Conservation (phyloP, 169 alveolate species). For the Eimeria necatrix region DNA sequence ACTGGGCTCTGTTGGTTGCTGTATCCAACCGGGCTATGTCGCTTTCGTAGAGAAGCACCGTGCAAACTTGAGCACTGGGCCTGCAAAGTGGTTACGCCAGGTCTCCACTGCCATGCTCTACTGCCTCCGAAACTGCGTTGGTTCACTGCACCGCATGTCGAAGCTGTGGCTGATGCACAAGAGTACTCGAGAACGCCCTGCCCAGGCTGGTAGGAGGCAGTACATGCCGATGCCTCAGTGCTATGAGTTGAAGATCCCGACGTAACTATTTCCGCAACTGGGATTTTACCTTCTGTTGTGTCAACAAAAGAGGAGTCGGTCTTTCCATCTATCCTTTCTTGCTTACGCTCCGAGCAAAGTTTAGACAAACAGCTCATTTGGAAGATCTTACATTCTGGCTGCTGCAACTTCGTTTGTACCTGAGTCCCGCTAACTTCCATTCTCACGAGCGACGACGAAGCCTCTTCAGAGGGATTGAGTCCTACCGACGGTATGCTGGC, state of each 20-base stretch:
- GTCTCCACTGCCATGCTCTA: background rate
- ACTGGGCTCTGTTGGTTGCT: conserved; percentile 20
- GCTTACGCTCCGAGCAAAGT: background rate
- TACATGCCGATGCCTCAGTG: background rate
- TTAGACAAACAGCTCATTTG: conserved; percentile 16
- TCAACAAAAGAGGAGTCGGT: background rate
- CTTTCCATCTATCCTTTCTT: background rate
- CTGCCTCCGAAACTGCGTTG: background rate
- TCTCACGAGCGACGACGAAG: background rate
- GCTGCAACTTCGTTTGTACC: conserved; percentile 3
- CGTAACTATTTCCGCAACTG: background rate
- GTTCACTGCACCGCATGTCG: background rate
- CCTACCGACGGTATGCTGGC: background rate
- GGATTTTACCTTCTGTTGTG: background rate
- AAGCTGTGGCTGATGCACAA: background rate
- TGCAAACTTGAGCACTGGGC: background rate
- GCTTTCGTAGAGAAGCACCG: background rate
- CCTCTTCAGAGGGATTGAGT: conserved; percentile 30
- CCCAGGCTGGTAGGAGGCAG: background rate
- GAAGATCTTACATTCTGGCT: background rate
- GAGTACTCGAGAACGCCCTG: background rate
- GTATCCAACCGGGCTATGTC: background rate
- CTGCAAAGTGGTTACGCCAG: background rate
- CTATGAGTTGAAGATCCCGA: background rate
- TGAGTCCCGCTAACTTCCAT: background rate